Evolutionary conservation across 192 early-diverging fungal species (phyloP).

Genomic region (Dispira parvispora): DNA sequence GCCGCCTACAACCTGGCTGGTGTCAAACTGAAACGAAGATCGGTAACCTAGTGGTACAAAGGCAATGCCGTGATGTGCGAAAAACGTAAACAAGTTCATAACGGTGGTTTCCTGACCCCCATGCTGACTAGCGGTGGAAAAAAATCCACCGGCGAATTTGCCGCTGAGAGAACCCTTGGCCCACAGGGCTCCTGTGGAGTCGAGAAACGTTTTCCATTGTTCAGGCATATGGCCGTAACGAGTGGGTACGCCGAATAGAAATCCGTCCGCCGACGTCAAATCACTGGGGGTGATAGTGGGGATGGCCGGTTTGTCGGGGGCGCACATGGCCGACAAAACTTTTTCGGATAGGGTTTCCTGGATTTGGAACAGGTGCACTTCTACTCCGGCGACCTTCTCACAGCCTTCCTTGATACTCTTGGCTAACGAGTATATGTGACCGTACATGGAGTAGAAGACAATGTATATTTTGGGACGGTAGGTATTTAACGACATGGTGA

Average conservation of each 20-base stretch:
- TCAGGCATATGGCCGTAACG: constrained; percentile 20
- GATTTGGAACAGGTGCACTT: constrained; percentile 30
- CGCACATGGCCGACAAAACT: constrained; percentile 35
- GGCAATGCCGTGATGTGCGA: constrained; percentile 65
- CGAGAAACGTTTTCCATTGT: constrained; percentile 23
- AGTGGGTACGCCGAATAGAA: constrained; percentile 15
- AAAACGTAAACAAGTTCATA: constrained; percentile 40
- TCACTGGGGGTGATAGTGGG: constrained; percentile 23
- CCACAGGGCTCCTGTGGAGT: constrained; percentile 27
- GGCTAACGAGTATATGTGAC: constrained; percentile 11
- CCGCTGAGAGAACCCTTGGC: constrained; percentile 36
- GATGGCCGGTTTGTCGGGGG: constrained; percentile 23
- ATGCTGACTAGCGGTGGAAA: constrained; percentile 54
- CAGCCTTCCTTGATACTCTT: constrained; percentile 5
- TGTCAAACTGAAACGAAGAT: constrained; percentile 28
- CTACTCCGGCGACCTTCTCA: constrained; percentile 11
- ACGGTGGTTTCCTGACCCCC: constrained; percentile 69
- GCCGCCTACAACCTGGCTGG: constrained; percentile 45
- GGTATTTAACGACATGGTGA: no score
- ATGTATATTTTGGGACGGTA: constrained; percentile 11
- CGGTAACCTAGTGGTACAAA: constrained; percentile 55
- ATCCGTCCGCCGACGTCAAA: constrained; percentile 30
- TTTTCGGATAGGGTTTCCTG: constrained; percentile 40
- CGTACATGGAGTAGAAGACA: constrained; percentile 16
- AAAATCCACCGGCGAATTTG: constrained; percentile 60